Evolutionary conservation across 345 rosid genomes (phyloP), one percentile per base, ranked within the genome.

Genomic region (Orychophragmus violaceus): DNA sequence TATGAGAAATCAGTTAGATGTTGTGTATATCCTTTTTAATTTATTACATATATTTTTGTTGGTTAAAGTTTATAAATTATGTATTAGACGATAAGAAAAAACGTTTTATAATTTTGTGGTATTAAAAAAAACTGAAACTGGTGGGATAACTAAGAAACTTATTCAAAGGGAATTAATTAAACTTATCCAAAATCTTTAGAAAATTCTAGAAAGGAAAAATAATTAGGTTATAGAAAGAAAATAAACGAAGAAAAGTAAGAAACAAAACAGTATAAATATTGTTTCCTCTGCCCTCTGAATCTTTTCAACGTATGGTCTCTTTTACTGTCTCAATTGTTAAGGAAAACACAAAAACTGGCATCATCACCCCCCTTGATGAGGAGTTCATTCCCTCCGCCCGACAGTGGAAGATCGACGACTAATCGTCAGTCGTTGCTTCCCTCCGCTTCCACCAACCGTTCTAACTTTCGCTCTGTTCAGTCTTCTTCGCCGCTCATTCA

Each of bases 321-420:
- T 27, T 24, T n/a, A 18, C 42, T 64, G 70, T 18, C 68, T 28
- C 21, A 52, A 62, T 29, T 29, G 55, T 51, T 28, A 22, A 28
- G 25, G 3, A 28, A 53, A 14, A 14, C 30, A 50, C 24, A 9
- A 41, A 71, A 44, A 21, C 37, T 72, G 76, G 71, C 65, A 72
- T 41, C 64, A 50, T 4, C 24, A 19, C 23, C 23, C 25, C 25
- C 51, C 32, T 14, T 32, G 49, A 75, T 64, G 78, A 68, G 59
- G 65, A 69, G 42, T 29, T 69, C 78, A 6, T 41, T 30, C 18
- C 71, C 70, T 62, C 71, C 58, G 1, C 3, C 70, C 42, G 29
- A 46, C 61, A 48, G 51, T 57, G 55, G 66, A 30, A 39, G 62
- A 55, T 51, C 75, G 28, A 44, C 42, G 56, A 64, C 62, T 58